A percentile compares a stretch with the other conserved stretches of the same genome.
These are phyloP conservation scores for Aphanomyces invadans DNA, from an alignment of 352 stramenopile genomes.

Conservation along the genomic window DNA sequence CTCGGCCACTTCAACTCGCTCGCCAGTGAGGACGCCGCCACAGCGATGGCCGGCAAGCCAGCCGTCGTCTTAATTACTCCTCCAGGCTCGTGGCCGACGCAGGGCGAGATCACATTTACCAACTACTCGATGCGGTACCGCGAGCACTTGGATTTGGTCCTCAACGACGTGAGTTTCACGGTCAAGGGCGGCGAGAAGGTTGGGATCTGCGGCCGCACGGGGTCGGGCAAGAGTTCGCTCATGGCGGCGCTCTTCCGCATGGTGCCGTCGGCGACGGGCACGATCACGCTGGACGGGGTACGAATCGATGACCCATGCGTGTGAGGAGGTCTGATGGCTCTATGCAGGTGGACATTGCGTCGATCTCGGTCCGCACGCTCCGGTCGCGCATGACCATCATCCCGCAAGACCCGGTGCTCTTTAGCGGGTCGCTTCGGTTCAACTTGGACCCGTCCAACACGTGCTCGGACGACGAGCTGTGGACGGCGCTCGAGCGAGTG, in stretches of 20 bases:
- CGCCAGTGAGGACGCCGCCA: background rate
- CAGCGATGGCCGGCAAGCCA: background rate
- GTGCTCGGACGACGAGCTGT: slow-evolving; percentile 52
- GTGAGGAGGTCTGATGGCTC: background rate
- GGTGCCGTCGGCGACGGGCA: slow-evolving; percentile 34
- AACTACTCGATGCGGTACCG: slow-evolving; percentile 41
- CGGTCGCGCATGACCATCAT: slow-evolving; percentile 57
- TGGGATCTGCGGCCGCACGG: slow-evolving; percentile 52
- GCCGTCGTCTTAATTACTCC: background rate
- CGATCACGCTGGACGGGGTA: slow-evolving; percentile 80
- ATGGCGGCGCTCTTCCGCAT: slow-evolving; percentile 53
- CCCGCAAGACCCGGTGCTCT: slow-evolving; percentile 89
- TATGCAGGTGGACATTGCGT: slow-evolving; percentile 47
- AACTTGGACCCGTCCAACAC: slow-evolving; percentile 89
- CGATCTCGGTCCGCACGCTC: slow-evolving; percentile 34
- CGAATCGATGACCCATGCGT: too few species aligned
- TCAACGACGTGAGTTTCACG: slow-evolving; percentile 44
- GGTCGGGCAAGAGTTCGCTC: slow-evolving; percentile 50
- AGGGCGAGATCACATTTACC: slow-evolving; percentile 37
- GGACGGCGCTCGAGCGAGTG: slow-evolving; percentile 36
- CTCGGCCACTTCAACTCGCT: slow-evolving; percentile 29
- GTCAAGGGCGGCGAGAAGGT: slow-evolving; percentile 45
- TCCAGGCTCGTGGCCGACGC: slow-evolving; percentile 31
- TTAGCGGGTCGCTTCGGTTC: slow-evolving; percentile 81
- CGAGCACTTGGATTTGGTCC: slow-evolving; percentile 33